Conservation (phyloP, 176 grass and related monocot species). For the Aegilops sharonensis region DNA sequence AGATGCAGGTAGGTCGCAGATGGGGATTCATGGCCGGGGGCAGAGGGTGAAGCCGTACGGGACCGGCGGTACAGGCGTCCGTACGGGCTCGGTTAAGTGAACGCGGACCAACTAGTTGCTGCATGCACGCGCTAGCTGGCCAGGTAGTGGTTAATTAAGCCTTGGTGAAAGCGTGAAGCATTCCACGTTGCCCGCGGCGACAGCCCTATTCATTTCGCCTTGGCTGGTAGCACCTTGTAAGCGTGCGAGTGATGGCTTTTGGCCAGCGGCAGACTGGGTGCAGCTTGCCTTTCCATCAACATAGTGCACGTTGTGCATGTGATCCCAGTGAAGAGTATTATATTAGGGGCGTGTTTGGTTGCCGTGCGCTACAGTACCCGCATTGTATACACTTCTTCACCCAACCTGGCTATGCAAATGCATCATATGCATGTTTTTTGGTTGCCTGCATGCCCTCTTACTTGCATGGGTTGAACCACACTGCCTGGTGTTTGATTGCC, state of each 20-base stretch:
- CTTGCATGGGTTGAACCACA: no score
- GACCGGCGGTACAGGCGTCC: not conserved
- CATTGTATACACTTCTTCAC: no score
- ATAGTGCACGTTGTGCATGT: constrained; percentile 38
- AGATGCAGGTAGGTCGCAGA: not conserved
- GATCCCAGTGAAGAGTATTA: not conserved
- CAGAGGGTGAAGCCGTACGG: not conserved
- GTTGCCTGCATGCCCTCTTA: no score
- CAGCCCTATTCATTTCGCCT: not conserved
- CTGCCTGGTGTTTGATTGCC: no score
- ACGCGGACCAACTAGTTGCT: not conserved
- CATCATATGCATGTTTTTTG: no score
- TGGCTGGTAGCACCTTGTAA: not conserved
- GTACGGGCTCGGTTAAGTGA: not conserved
- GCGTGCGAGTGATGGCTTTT: constrained; percentile 25
- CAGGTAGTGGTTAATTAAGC: not conserved
- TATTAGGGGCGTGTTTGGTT: no score
- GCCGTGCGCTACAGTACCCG: no score
- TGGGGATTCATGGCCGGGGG: not conserved
- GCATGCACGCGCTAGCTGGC: not conserved
- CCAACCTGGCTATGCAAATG: no score
- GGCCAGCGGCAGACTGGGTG: not conserved
- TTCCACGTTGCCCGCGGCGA: no score
- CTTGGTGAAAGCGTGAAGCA: not conserved
- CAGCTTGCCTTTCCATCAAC: not conserved